A percentile compares a stretch with the other conserved stretches of the same genome.
These are phyloP conservation scores for Carex arenaria DNA, from an alignment of 202 grass and related monocot species.

Conservation along the genomic window DNA sequence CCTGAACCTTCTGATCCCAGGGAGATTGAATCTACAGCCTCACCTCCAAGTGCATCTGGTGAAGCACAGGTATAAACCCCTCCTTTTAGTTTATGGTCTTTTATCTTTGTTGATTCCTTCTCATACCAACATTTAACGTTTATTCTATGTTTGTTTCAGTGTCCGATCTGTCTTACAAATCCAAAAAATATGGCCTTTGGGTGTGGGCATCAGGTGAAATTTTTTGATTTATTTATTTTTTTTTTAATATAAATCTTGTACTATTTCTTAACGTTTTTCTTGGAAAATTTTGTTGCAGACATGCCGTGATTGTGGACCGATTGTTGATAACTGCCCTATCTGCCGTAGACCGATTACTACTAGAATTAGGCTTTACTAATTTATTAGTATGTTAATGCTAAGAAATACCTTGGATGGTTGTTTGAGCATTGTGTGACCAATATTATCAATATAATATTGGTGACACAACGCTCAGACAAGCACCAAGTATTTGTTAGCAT, in stretches of 20 bases:
- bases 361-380: slow-evolving; percentile 82
- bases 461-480: background rate
- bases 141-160: slow-evolving; percentile 38
- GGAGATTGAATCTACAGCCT: slow-evolving; percentile 34
- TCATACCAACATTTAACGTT: background rate
- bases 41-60: slow-evolving; percentile 30
- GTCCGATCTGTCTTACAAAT: slow-evolving; percentile 77
- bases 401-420: slow-evolving; percentile 11
- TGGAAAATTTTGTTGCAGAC: slow-evolving; percentile 38
- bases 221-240: background rate
- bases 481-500: background rate
- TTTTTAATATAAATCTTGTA: background rate
- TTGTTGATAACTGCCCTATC: slow-evolving; percentile 55
- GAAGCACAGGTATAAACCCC: slow-evolving; percentile 19
- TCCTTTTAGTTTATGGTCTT: background rate
- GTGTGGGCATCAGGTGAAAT: slow-evolving; percentile 83
- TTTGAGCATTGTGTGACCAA: background rate
- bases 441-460: background rate
- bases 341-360: slow-evolving; percentile 70
- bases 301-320: slow-evolving; percentile 70
- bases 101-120: background rate
- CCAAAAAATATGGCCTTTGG: slow-evolving; percentile 81
- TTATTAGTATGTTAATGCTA: slow-evolving; percentile 17
- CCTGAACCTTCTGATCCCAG: slow-evolving; percentile 28
- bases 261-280: background rate